Evolutionary conservation across 768 basidiomycete genomes (phyloP), one percentile per base, ranked within the genome.

Genomic region (Pholiota microspora): DNA sequence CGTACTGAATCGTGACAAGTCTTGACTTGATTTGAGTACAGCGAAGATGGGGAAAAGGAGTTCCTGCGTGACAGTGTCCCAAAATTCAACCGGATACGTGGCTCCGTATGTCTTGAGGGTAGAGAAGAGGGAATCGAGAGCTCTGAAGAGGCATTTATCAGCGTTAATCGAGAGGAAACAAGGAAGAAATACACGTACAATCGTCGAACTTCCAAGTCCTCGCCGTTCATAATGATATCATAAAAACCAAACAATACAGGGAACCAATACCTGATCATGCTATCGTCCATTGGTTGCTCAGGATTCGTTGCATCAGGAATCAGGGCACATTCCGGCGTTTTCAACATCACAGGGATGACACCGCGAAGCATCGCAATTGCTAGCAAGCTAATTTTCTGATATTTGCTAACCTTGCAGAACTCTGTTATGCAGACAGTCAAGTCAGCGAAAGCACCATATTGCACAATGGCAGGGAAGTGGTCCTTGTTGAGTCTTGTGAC

Each of bases 161-260:
- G 45, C 58, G 49, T n/a, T n/a, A n/a, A n/a, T 49, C n/a, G 53
- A 49, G 50, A 32, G 54, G 56, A 47, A 45, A 31, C 10, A 51
- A 4, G 27, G 4, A n/a, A 3, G 10, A 46, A 24, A 15, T 12
- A 32, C 25, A 78, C 93, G 74, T 67, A 99, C 97, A 98, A 70
- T 66, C 95, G 83, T 62, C 97, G 85, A 49, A 99, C 94, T 81
- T 99, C 97, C 24, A 99, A 75, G 65, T 99, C 97, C 69, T 98
- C 97, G 15, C 94, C 97, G 58, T 97, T 98, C 96, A 99, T 98
- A 67, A 99, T 96, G 51, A 99, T 96, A 69, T 98, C 97, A 71
- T 95, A 98, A 75, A 98, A 98, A n/a, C 91, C 89, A 66, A 98
- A 96, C 32, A 98, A 77, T 1, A 93, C 85, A 0, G 97, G 97